A percentile compares a stretch with the other conserved stretches of the same genome.
These are phyloP conservation scores for Phialemoniopsis sp. DNA, from an alignment of 2,329 filamentous ascomycete genomes.

Conservation along the genomic window DNA sequence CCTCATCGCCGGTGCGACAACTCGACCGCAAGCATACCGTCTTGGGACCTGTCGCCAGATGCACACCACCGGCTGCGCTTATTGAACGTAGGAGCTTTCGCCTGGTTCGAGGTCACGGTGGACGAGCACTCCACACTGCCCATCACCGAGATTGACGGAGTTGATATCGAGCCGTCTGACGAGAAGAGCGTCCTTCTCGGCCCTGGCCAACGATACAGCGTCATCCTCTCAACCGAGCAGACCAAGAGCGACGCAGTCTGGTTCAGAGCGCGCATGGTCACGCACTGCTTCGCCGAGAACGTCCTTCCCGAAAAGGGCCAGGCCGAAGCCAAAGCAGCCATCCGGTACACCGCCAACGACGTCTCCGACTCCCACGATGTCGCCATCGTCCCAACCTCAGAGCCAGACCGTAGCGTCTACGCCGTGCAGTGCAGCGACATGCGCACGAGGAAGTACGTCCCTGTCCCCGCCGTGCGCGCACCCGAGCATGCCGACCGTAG, in stretches of 20 bases:
- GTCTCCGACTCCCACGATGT: neutral
- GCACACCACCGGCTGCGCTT: slow-evolving; percentile 63
- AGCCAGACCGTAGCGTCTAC: slow-evolving; percentile 22
- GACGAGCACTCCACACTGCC: slow-evolving; percentile 53
- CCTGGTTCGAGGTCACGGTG: slow-evolving; percentile 67
- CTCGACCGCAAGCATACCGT: slow-evolving; percentile 27
- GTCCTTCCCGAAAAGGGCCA: slow-evolving; percentile 34
- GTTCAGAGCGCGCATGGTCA: slow-evolving; percentile 59
- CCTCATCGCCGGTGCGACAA: slow-evolving; percentile 38
- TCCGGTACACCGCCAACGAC: slow-evolving; percentile 33
- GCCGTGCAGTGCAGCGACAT: slow-evolving; percentile 45
- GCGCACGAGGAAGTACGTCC: slow-evolving; percentile 37
- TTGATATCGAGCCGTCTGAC: slow-evolving; percentile 55
- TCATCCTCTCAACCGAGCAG: slow-evolving; percentile 48
- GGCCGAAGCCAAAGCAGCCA: slow-evolving; percentile 41
- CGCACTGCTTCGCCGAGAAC: slow-evolving; percentile 53
- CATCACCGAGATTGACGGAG: slow-evolving; percentile 68
- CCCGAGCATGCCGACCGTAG: slow-evolving; percentile 44
- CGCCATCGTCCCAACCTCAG: slow-evolving; percentile 23
- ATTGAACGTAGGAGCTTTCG: slow-evolving; percentile 67
- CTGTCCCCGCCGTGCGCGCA: slow-evolving; percentile 34
- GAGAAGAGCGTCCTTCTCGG: slow-evolving; percentile 61
- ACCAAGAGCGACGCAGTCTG: slow-evolving; percentile 50
- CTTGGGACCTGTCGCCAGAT: slow-evolving; percentile 43
- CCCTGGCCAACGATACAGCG: slow-evolving; percentile 68